Conservation (phyloP, 306 rosid genomes). For the Corylus avellana region DNA sequence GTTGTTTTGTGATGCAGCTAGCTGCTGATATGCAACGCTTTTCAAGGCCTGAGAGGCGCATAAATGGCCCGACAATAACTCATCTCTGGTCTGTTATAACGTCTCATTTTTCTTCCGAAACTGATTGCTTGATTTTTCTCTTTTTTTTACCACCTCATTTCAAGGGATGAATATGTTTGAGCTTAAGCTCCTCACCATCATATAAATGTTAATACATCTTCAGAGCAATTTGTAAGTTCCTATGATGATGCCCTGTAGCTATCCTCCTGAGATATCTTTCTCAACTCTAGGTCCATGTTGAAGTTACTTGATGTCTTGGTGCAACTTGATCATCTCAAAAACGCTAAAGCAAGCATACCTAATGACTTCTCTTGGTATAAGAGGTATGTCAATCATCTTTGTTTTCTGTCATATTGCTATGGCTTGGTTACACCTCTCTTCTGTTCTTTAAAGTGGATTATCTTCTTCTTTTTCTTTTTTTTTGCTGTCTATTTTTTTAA, state of each 20-base stretch:
- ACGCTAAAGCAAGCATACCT: slow-evolving; percentile 98
- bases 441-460: neutral
- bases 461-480: neutral
- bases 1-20: slow-evolving; percentile 56
- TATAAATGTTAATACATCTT: neutral
- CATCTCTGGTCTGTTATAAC: slow-evolving; percentile 76
- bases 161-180: slow-evolving; percentile 3
- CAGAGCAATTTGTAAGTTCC: neutral
- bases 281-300: slow-evolving; percentile 83
- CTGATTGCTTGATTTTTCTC: slow-evolving; percentile 12
- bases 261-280: slow-evolving; percentile 26
- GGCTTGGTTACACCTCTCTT: neutral
- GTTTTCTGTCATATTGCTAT: neutral
- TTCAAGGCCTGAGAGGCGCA: slow-evolving; percentile 97
- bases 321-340: slow-evolving; percentile 99
- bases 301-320: slow-evolving; percentile 92
- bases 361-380: slow-evolving; percentile 99
- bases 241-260: slow-evolving; percentile 1
- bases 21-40: slow-evolving; percentile 99
- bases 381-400: slow-evolving; percentile 52
- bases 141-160: neutral
- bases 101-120: slow-evolving; percentile 12
- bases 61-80: slow-evolving; percentile 93
- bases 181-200: slow-evolving; percentile 9
- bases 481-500: neutral